These are phyloP conservation scores for Capniomyces stellatus DNA, from an alignment of 371 early-diverging fungal genomes.

Conservation along the genomic window DNA sequence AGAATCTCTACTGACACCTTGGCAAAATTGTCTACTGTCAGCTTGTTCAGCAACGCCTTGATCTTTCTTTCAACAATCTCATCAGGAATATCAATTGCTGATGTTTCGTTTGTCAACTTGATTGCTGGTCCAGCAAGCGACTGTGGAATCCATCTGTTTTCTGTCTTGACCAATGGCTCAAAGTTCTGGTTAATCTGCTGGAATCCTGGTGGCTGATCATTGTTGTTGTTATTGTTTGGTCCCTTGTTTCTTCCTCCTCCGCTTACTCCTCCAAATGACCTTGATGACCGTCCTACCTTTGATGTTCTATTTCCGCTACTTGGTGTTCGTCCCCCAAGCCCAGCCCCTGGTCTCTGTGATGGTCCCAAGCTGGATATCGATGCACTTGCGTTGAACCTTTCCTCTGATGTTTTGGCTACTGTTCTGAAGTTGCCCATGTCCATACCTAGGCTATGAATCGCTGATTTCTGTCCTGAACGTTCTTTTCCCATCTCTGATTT, in stretches of 20 bases:
- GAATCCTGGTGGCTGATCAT: conserved; percentile 20
- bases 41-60: conserved; percentile 80
- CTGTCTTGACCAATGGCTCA: conserved; percentile 60
- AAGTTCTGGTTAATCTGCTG: conserved; percentile 27
- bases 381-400: conserved; percentile 24
- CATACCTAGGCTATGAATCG: conserved; percentile 11
- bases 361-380: conserved; percentile 6
- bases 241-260: conserved; percentile 26
- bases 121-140: conserved; percentile 17
- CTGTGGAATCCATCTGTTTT: conserved; percentile 68
- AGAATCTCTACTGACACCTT: conserved; percentile 64
- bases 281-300: not conserved
- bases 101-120: conserved; percentile 3
- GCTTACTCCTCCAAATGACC: conserved; percentile 17
- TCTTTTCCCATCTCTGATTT: conserved; percentile 39
- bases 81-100: conserved; percentile 23
- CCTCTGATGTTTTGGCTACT: conserved; percentile 26
- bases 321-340: not conserved
- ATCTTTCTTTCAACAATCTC: conserved; percentile 59
- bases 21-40: conserved; percentile 87
- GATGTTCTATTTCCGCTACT: not conserved
- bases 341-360: conserved; percentile 6
- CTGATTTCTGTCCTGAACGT: conserved; percentile 24
- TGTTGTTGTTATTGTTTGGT: conserved; percentile 21
- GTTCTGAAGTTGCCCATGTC: conserved; percentile 22